Conservation (phyloP, 2,329 filamentous ascomycete genomes). For the Claviceps purpurea region DNA sequence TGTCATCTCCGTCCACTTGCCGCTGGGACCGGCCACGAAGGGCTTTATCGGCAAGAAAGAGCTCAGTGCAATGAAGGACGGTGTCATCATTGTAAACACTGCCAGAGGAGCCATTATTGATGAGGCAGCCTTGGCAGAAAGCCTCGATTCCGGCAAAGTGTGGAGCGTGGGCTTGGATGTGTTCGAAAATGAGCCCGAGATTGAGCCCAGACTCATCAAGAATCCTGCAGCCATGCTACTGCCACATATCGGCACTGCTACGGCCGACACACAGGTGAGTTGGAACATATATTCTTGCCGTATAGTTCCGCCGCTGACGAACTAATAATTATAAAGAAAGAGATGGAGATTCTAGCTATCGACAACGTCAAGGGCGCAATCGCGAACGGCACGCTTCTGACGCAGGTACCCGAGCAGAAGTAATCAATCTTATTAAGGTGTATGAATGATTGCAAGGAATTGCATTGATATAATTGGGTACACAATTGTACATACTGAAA, state of each 20-base stretch:
- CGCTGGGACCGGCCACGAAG: conserved; percentile 34
- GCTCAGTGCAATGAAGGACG: conserved; percentile 40
- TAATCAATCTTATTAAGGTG: neutral
- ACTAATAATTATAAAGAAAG: conserved; percentile 4
- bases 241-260: conserved; percentile 57
- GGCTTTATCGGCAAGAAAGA: conserved; percentile 38
- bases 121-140: conserved; percentile 39
- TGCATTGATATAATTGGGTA: neutral
- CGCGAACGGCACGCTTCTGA: conserved; percentile 7
- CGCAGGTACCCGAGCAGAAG: conserved; percentile 8
- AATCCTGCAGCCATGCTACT: conserved; percentile 49
- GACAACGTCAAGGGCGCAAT: conserved; percentile 21
- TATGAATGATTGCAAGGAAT: neutral
- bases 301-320: neutral
- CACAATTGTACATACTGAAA: neutral
- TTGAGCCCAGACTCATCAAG: conserved; percentile 45
- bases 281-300: neutral
- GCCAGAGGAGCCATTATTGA: conserved; percentile 43
- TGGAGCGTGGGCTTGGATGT: conserved; percentile 42
- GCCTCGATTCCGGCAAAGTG: conserved; percentile 39
- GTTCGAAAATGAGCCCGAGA: conserved; percentile 43
- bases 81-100: conserved; percentile 43
- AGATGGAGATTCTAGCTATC: conserved; percentile 17
- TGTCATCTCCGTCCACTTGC: conserved; percentile 40
- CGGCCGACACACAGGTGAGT: conserved; percentile 30